Percentiles rank a stretch among this genome's conserved stretches.
Evolutionary conservation across 129 eudicot species (phyloP).

Genomic region (Lactuca sativa): DNA sequence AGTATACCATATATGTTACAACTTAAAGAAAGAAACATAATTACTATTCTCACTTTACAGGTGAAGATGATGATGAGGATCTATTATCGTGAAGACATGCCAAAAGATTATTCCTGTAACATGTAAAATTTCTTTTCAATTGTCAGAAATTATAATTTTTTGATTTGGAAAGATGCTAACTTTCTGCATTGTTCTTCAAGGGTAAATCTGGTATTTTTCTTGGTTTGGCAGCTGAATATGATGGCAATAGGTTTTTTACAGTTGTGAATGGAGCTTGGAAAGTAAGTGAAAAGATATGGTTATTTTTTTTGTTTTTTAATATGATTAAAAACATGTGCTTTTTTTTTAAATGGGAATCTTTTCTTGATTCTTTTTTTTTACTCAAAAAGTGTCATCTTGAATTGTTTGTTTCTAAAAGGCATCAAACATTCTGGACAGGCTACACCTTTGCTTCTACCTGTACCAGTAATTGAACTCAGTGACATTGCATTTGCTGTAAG

Average conservation of each 20-base stretch:
- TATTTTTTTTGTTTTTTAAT: conserved; percentile 13
- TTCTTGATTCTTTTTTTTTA: too few species aligned
- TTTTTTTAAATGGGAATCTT: too few species aligned
- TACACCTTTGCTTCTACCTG: conserved; percentile 92
- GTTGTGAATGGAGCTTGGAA: conserved; percentile 76
- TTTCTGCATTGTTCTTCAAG: conserved; percentile 11
- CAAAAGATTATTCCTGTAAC: conserved; percentile 90
- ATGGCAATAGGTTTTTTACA: too few species aligned
- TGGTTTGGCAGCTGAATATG: conserved; percentile 68
- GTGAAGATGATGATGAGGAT: conserved; percentile 73
- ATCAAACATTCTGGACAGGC: conserved; percentile 95
- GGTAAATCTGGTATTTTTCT: conserved; percentile 20
- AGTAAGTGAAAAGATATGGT: conserved; percentile 49
- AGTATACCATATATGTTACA: too few species aligned
- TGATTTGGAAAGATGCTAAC: background rate
- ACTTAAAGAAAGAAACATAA: too few species aligned
- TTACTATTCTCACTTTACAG: too few species aligned
- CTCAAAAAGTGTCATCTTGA: conserved; percentile 31
- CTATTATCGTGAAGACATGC: conserved; percentile 87
- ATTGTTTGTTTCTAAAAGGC: conserved; percentile 79
- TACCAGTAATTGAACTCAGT: conserved; percentile 91
- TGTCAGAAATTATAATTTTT: conserved; percentile 8
- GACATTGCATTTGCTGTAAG: conserved; percentile 94
- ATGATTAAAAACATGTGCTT: background rate
- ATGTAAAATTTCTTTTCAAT: conserved; percentile 49